Base-by-base conservation (phyloP, 805 yeast species). In the Metschnikowia borealis region DNA sequence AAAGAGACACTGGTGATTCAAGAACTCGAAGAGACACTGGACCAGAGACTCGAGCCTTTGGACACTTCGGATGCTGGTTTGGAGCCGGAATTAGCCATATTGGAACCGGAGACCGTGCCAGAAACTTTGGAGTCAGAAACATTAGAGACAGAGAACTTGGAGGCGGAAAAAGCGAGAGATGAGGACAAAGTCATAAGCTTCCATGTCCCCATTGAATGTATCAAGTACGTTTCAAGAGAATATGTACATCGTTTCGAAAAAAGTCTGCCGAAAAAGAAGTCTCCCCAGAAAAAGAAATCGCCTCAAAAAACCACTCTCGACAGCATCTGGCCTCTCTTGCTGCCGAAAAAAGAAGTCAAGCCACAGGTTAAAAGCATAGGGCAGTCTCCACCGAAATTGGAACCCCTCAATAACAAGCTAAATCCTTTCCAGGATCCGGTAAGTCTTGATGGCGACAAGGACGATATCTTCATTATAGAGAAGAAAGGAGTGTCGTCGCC, bases 261-360 rank as follows among this genome's bases (percentile, higher is more conserved):
- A 13, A n/a, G 18, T 11, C 38, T 15, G 31, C 21, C 44, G 23
- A 38, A 40, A 31, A 56, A 47, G 23, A 51, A 36, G 32, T 55
- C 64, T 2, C 61, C 61, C 7, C 46, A 48, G n/a, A 61, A 51
- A 47, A 57, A 55, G 37, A 51, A 51, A 31, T 47, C 49, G 2
- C 67, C 55, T 1, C 61, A 67, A 44, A 65, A 58, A 43, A 62
- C 69, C 2, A 68, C 70, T 0, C 53, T 68, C 18, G 72, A 68
- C 42, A 45, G 38, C 31, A 37, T 59, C 14, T 54, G 57, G 57
- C 51, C 53, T 5, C 46, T 49, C 4, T 31, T 50, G 42, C 54
- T 54, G 53, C 55, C 54, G 15, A 34, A 33, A 4, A 38, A 37
- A 35, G 40, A 33, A 13, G 37, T 13, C 14, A 38, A 26, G 5